Conservation (phyloP, 2,329 filamentous ascomycete species). For the Colletotrichum ledebouriae region DNA sequence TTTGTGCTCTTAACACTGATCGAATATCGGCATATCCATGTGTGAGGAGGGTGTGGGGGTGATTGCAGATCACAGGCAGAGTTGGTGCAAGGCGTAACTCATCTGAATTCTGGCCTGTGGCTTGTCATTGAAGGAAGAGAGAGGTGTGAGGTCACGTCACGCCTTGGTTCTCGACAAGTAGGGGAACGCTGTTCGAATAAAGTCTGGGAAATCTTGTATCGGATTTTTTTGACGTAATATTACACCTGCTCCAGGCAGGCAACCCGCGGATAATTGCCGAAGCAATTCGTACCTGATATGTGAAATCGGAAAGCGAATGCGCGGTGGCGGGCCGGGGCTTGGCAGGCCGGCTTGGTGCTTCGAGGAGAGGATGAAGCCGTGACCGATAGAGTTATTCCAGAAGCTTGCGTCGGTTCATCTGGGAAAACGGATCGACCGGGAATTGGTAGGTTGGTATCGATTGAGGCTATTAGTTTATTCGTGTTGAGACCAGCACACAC, state of each 20-base stretch:
- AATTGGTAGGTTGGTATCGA: too few species aligned
- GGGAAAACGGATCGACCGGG: not conserved
- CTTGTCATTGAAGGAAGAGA: conserved; percentile 18
- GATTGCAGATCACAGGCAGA: not conserved
- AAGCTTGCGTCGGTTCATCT: conserved; percentile 7
- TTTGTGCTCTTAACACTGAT: not conserved
- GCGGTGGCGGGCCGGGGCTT: conserved; percentile 3
- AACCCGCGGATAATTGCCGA: not conserved
- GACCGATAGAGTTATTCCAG: conserved; percentile 25
- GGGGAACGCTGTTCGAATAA: not conserved
- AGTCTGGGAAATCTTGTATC: not conserved
- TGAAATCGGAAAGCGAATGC: too few species aligned
- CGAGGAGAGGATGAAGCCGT: not conserved
- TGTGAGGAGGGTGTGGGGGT: not conserved
- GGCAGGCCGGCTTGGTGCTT: conserved; percentile 13
- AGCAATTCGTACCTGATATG: not conserved
- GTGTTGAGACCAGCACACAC: too few species aligned
- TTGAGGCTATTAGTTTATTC: too few species aligned
- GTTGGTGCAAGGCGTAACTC: conserved; percentile 32
- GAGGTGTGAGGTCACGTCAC: not conserved
- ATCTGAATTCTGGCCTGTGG: conserved; percentile 24
- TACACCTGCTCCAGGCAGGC: too few species aligned
- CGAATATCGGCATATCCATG: not conserved
- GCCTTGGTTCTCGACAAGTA: conserved; percentile 1
- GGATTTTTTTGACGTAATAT: too few species aligned